Conservation (phyloP, 495 filamentous ascomycete species). For the Xylaria nigripes region DNA sequence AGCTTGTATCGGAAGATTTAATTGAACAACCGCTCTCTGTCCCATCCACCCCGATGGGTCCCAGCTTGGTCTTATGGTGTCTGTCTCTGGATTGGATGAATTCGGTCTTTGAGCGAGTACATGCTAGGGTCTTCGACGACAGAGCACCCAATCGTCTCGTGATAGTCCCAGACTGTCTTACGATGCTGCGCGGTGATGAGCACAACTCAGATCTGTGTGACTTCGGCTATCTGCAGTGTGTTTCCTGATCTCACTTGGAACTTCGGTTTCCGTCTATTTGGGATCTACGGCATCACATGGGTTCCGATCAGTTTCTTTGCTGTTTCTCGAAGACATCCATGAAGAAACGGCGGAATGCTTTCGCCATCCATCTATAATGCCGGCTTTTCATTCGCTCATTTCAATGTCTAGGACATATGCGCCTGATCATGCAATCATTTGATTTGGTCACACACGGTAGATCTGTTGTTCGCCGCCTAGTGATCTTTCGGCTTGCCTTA, state of each 20-base stretch:
- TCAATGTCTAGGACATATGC: constrained; percentile 31
- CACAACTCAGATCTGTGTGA: constrained; percentile 28
- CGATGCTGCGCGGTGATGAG: constrained; percentile 24
- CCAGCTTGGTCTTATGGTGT: neutral
- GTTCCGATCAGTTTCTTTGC: constrained; percentile 24
- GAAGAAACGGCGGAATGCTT: constrained; percentile 13
- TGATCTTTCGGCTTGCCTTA: neutral
- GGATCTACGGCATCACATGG: constrained; percentile 22
- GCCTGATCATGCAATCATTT: constrained; percentile 26
- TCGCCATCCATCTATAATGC: constrained; percentile 13
- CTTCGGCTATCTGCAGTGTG: constrained; percentile 30
- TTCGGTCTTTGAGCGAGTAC: constrained; percentile 1
- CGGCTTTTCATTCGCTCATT: constrained; percentile 24
- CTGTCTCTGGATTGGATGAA: neutral
- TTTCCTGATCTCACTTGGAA: constrained; percentile 27
- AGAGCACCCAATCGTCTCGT: constrained; percentile 12
- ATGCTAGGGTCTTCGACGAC: neutral
- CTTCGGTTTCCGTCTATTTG: constrained; percentile 26
- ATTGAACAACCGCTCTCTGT: neutral
- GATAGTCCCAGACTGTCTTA: constrained; percentile 18
- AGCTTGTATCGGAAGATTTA: constrained; percentile 9
- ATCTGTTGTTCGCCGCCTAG: neutral
- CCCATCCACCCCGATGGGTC: neutral
- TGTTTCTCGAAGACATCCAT: constrained; percentile 13
- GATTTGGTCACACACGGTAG: constrained; percentile 25